Evolutionary conservation across 352 stramenopile species (phyloP), one percentile per base, ranked within the genome.

Genomic region (Globisporangium nodosum): DNA sequence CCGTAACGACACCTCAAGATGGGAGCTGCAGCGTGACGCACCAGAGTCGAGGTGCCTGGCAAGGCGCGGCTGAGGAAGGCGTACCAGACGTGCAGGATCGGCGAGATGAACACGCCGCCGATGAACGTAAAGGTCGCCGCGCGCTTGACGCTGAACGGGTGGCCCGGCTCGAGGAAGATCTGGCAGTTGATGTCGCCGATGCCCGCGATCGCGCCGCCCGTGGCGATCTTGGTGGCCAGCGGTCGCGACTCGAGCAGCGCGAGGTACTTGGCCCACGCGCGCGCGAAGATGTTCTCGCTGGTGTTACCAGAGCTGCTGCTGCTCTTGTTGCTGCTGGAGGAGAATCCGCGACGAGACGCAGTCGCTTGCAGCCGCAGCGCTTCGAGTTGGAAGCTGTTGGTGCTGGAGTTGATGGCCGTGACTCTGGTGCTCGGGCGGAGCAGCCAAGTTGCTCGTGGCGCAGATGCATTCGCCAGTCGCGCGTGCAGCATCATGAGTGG

Each of bases 41-140:
- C 66, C 46, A 60, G 7, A 9, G 56, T 65, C 13, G 69, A 61
- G 3, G 75, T 45, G 5, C 81, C 82, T 0, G 77, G 68, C 13
- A 88, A 49, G 0, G 37, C 54, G 16, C 68, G 52, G 33, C 73
- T 62, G 24, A 94, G 59, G 51, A 92, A 78, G 30, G 64, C 43
- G 69, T 94, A 94, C 82, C 82, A 94, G 6, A 78, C 69, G 61
- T 94, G 85, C 47, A 94, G 66, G n/a, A 89, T 64, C 18, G 85
- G 85, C 54, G 82, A 78, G 51, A 94, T 75, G 33, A 90, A 49
- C 47, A 73, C 53, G 9, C 82, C 82, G 27, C 78, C 71, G n/a
- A 94, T 58, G 24, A 78, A 63, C 49, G 82, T 91, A 61, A 94
- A 92, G 51, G 85, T 74, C 47, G 66, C 68, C 30, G 71, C 59